These are phyloP conservation scores for Vitis rupestris DNA, from an alignment of 164 flowering plant species.

Conservation along the genomic window DNA sequence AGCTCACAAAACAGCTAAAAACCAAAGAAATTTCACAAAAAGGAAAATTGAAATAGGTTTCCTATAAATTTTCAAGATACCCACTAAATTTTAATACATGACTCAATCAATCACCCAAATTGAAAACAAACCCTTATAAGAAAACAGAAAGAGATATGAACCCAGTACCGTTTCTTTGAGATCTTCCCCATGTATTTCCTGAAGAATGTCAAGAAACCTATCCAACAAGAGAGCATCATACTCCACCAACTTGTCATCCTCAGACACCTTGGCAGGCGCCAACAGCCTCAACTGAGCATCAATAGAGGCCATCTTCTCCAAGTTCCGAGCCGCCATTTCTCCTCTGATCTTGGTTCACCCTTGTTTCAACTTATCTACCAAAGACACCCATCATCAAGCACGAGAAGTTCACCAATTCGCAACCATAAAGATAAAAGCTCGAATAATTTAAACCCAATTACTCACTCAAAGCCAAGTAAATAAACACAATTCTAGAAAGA, in stretches of 20 bases:
- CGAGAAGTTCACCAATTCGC: too few species aligned
- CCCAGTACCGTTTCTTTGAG: slow-evolving; percentile 49
- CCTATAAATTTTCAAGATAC: too few species aligned
- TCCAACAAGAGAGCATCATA: slow-evolving; percentile 59
- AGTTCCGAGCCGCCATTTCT: slow-evolving; percentile 23
- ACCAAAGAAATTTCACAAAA: too few species aligned
- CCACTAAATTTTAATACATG: not conserved
- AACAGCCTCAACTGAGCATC: slow-evolving; percentile 54
- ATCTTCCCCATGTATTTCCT: slow-evolving; percentile 56
- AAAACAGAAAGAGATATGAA: not conserved
- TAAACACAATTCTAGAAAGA: not conserved
- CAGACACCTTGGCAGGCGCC: slow-evolving; percentile 53
- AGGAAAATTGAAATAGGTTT: too few species aligned
- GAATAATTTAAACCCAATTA: too few species aligned
- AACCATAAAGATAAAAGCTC: too few species aligned
- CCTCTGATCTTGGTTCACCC: not conserved
- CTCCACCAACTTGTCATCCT: slow-evolving; percentile 62
- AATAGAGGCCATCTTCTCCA: slow-evolving; percentile 56
- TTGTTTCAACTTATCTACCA: too few species aligned
- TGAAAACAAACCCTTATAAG: not conserved
- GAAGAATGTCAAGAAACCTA: slow-evolving; percentile 62
- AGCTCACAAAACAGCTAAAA: too few species aligned
- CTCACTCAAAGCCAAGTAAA: not conserved
- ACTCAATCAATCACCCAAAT: not conserved
- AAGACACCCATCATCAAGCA: too few species aligned